A percentile compares a stretch with the other conserved stretches of the same genome.
Evolutionary conservation across 306 rosid species (phyloP).

Genomic region (Cicer arietinum): DNA sequence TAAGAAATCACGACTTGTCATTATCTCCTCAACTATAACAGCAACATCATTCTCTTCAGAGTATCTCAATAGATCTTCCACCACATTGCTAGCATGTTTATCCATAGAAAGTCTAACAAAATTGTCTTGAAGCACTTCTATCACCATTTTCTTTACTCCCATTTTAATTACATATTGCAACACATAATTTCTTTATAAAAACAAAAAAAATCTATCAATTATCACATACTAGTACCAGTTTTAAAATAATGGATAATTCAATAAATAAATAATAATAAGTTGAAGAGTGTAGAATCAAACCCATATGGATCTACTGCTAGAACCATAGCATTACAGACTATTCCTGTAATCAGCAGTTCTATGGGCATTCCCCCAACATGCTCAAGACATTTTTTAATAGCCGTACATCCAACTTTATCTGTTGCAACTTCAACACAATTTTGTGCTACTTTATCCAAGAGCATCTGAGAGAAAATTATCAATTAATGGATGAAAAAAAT

Average conservation of each 20-base stretch:
- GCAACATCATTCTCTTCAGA: background rate
- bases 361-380: background rate
- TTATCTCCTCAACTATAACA: constrained; percentile 40
- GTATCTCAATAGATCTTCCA: constrained; percentile 41
- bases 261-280: background rate
- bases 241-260: background rate
- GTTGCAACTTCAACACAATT: constrained; percentile 42
- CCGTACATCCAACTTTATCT: constrained; percentile 44
- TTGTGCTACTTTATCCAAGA: constrained; percentile 40
- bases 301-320: constrained; percentile 54
- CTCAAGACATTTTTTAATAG: constrained; percentile 41
- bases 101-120: constrained; percentile 46
- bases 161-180: constrained; percentile 44
- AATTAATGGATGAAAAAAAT: background rate
- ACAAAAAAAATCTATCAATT: background rate
- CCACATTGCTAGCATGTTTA: constrained; percentile 59
- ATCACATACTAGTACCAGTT: background rate
- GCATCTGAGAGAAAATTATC: constrained; percentile 42
- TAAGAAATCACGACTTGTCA: constrained; percentile 31
- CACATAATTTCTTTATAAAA: constrained; percentile 55
- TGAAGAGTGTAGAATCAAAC: constrained; percentile 39
- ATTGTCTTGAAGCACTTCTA: constrained; percentile 9
- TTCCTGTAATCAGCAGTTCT: background rate
- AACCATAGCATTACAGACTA: constrained; percentile 15
- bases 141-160: background rate